phyloP scores from a whole-genome alignment of 2,329 filamentous ascomycete genomes.

The Trichoderma oligosporum region DNA sequence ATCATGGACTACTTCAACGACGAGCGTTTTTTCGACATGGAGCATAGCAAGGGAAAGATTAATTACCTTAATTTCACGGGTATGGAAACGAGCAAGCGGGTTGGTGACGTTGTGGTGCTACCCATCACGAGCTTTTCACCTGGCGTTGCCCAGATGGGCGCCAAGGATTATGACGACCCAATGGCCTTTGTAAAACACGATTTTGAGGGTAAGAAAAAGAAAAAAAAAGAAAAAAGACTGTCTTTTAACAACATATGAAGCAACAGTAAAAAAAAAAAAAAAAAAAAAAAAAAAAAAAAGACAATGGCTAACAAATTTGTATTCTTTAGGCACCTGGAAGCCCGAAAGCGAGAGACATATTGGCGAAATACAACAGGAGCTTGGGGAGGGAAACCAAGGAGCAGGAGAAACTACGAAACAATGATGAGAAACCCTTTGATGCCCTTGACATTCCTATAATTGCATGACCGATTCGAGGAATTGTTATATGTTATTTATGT shows the following conservation, averaged over 20 bases:
- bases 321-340: constrained; percentile 65
- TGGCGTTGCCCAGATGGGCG: constrained; percentile 88
- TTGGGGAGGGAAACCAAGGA: background rate
- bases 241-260: background rate
- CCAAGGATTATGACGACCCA: constrained; percentile 80
- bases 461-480: background rate
- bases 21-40: constrained; percentile 79
- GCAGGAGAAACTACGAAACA: background rate
- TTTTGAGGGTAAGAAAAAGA: constrained; percentile 70
- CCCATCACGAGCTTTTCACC: constrained; percentile 98
- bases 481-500: background rate
- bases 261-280: background rate
- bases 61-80: constrained; percentile 87
- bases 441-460: background rate
- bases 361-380: constrained; percentile 42
- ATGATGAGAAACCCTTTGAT: background rate
- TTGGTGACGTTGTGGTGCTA: constrained; percentile 88
- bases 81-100: constrained; percentile 76
- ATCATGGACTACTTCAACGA: constrained; percentile 95
- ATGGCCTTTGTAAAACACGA: constrained; percentile 98
- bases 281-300: too few species aligned
- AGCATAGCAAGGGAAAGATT: constrained; percentile 65
- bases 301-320: background rate
- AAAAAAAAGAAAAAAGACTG: too few species aligned
- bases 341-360: constrained; percentile 69